Evolutionary conservation across 2,329 filamentous ascomycete species (phyloP).

Genomic region (Thermoascus crustaceus): DNA sequence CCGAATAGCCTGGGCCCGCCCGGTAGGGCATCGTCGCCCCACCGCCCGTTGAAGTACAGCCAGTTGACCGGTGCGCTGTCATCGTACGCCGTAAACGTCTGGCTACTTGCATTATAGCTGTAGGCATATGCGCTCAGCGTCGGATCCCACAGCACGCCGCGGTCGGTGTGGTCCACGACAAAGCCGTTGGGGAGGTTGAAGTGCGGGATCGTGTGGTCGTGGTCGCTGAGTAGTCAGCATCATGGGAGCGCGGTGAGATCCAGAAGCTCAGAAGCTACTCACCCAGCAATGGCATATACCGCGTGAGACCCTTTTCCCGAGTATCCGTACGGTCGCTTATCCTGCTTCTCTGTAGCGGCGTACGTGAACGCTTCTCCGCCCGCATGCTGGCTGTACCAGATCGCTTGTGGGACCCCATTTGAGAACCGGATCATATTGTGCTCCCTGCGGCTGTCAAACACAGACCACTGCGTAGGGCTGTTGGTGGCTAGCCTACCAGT

Average conservation of each 20-base stretch:
- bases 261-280: constrained; percentile 3
- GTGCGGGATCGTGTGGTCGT: constrained; percentile 57
- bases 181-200: constrained; percentile 48
- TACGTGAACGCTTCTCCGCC: constrained; percentile 58
- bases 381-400: constrained; percentile 58
- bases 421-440: constrained; percentile 60
- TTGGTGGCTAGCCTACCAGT: constrained; percentile 39
- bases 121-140: constrained; percentile 49
- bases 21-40: constrained; percentile 55
- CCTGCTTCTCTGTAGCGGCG: constrained; percentile 45
- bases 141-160: constrained; percentile 55
- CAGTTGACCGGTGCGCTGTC: constrained; percentile 43
- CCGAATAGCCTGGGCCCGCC: constrained; percentile 44
- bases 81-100: constrained; percentile 43
- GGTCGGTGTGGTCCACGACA: constrained; percentile 48
- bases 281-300: constrained; percentile 52
- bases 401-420: constrained; percentile 44
- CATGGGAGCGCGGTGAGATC: neutral
- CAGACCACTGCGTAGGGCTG: neutral
- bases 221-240: constrained; percentile 31
- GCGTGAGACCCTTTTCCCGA: constrained; percentile 56
- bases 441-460: constrained; percentile 38
- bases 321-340: constrained; percentile 49
- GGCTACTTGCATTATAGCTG: constrained; percentile 38
- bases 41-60: constrained; percentile 50